Evolutionary conservation across 805 yeast genomes (phyloP).

Genomic region (Maudiozyma bulderi): DNA sequence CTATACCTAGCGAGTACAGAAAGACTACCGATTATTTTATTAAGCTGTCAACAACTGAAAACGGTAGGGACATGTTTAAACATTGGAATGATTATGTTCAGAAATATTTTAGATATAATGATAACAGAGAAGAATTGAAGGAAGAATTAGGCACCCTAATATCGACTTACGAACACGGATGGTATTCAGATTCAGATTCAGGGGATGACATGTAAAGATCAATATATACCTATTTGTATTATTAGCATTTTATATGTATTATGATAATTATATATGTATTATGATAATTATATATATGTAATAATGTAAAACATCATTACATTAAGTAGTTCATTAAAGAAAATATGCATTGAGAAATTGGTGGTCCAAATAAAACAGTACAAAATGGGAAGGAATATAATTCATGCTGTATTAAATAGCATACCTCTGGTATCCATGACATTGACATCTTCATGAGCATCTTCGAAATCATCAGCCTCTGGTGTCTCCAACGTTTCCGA

Average conservation of each 20-base stretch:
- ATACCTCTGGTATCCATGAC: constrained; percentile 23
- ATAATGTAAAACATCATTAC: not conserved
- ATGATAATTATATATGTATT: not conserved
- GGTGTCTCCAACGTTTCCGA: not conserved
- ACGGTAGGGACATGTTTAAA: constrained; percentile 21
- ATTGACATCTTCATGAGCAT: constrained; percentile 23
- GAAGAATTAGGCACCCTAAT: constrained; percentile 39
- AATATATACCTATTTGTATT: not conserved
- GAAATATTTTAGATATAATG: constrained; percentile 30
- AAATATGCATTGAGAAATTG: not conserved
- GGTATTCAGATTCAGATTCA: constrained; percentile 37
- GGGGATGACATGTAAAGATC: constrained; percentile 27
- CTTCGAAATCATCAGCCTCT: constrained; percentile 22
- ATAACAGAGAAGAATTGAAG: constrained; percentile 43
- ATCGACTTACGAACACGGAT: constrained; percentile 43
- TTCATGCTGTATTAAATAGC: constrained; percentile 11
- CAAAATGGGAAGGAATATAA: not conserved
- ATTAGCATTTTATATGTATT: not conserved
- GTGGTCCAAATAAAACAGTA: not conserved
- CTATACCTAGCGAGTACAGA: constrained; percentile 16
- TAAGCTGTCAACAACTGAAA: constrained; percentile 19
- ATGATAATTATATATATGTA: not conserved
- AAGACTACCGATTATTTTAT: constrained; percentile 8
- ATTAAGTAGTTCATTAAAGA: not conserved
- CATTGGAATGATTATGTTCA: constrained; percentile 27